Base-by-base conservation (phyloP, 2,329 filamentous ascomycete species). In the Moelleriella libera region DNA sequence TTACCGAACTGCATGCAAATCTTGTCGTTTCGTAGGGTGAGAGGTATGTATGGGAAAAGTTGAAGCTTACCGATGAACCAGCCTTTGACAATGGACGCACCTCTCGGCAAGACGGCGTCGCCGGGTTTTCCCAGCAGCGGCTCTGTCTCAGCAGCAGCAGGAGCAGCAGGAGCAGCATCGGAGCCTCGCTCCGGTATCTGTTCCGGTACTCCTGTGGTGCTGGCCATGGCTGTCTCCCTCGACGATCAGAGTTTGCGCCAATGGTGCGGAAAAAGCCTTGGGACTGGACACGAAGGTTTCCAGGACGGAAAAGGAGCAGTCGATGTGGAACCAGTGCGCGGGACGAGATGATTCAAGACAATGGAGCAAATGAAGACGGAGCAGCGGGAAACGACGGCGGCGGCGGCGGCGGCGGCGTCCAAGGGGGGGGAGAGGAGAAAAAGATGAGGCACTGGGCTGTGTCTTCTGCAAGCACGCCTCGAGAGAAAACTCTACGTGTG, bases 221-320 rank as follows among this genome's bases (percentile, higher is more conserved):
- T 85, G 32, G 82, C 75, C 83, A 88, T 88, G 47, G 14, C 40
- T n/a, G n/a, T n/a, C n/a, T n/a, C n/a, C n/a, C n/a, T n/a, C n/a
- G n/a, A n/a, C n/a, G n/a, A n/a, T 37, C 32, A 37, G 32, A 37
- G 32, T 37, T 37, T 11, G 32, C 7, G 32, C 32, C 32, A 37
- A 37, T 7, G 7, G 32, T 11, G 11, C 32, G n/a, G n/a, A n/a
- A n/a, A n/a, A n/a, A n/a, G n/a, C 7, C 32, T 37, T 2, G 32
- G 32, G 32, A 37, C 11, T 11, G 32, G 7, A 11, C 32, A 37
- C 32, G n/a, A n/a, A n/a, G n/a, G n/a, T n/a, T n/a, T n/a, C n/a
- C n/a, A n/a, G n/a, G n/a, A n/a, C n/a, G n/a, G n/a, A n/a, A n/a
- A n/a, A n/a, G n/a, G n/a, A n/a, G n/a, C n/a, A n/a, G n/a, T n/a